These are phyloP conservation scores for Herpetomonas tarakana DNA, from an alignment of 208 protist genomes.

Conservation along the genomic window DNA sequence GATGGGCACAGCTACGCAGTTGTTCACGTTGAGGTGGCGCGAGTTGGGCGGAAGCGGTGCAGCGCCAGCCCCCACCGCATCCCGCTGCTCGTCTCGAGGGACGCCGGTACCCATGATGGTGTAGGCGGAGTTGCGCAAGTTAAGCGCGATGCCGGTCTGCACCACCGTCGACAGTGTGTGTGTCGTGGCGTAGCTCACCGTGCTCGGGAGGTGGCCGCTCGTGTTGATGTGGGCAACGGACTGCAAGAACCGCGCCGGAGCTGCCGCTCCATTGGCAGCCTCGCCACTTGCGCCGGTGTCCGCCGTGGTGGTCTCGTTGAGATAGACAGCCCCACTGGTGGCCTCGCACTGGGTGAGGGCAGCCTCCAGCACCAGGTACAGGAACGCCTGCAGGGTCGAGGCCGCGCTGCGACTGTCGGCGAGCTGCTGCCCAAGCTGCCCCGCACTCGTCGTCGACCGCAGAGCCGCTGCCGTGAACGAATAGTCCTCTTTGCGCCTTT, in stretches of 20 bases:
- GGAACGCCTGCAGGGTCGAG: conserved; percentile 47
- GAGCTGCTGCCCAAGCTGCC: background rate
- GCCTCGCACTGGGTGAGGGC: conserved; percentile 40
- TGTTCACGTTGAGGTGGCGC: conserved; percentile 26
- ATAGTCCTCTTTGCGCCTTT: background rate
- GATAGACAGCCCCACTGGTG: conserved; percentile 55
- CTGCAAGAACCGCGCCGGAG: conserved; percentile 36
- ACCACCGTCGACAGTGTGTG: conserved; percentile 58
- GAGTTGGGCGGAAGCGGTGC: background rate
- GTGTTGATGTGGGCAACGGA: conserved; percentile 53
- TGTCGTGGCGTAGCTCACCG: conserved; percentile 47
- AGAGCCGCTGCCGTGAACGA: background rate
- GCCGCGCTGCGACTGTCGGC: conserved; percentile 28
- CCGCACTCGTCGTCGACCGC: background rate
- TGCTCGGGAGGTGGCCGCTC: conserved; percentile 36
- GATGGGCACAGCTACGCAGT: conserved; percentile 52
- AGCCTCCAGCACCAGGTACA: conserved; percentile 66
- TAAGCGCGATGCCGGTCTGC: conserved; percentile 53
- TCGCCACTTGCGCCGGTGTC: background rate
- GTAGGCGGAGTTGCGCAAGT: conserved; percentile 35
- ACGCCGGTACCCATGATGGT: conserved; percentile 1
- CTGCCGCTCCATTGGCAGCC: background rate
- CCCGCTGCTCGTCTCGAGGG: background rate
- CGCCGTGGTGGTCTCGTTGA: conserved; percentile 19
- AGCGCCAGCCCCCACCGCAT: background rate